These are phyloP conservation scores for Raddia guianensis DNA, from an alignment of 176 grass and related monocot genomes.

Conservation along the genomic window DNA sequence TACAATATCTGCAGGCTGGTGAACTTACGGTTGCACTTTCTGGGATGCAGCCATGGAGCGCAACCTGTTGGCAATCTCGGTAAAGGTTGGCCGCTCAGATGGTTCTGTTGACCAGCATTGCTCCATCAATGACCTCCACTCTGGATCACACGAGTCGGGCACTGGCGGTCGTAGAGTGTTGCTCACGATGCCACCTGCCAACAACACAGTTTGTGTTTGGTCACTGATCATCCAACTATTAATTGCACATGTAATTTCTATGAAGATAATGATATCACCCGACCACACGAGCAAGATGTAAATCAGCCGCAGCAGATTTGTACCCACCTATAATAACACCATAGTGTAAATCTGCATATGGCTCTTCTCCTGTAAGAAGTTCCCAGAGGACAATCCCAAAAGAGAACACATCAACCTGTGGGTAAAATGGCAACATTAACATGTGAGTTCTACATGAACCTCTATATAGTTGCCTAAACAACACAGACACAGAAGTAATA, in stretches of 20 bases:
- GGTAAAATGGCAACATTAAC: slow-evolving; percentile 21
- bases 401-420: slow-evolving; percentile 94
- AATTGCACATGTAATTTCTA: neutral
- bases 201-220: neutral
- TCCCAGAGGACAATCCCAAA: slow-evolving; percentile 99
- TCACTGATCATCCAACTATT: neutral
- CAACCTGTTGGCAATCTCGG: slow-evolving; percentile 69
- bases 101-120: slow-evolving; percentile 94
- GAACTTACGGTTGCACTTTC: slow-evolving; percentile 58
- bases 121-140: slow-evolving; percentile 97
- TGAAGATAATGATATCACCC: neutral
- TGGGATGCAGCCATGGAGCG: slow-evolving; percentile 76
- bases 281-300: neutral
- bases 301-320: neutral
- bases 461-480: neutral
- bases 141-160: slow-evolving; percentile 77
- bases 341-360: slow-evolving; percentile 94
- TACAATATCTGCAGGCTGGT: slow-evolving; percentile 3
- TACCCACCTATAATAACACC: slow-evolving; percentile 88
- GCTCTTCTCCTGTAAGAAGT: slow-evolving; percentile 91
- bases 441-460: slow-evolving; percentile 23
- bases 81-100: slow-evolving; percentile 75
- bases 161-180: slow-evolving; percentile 78
- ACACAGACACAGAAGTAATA: neutral
- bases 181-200: slow-evolving; percentile 84